These are phyloP conservation scores for Luvunga scandens DNA, from an alignment of 345 rosid genomes.

Conservation along the genomic window DNA sequence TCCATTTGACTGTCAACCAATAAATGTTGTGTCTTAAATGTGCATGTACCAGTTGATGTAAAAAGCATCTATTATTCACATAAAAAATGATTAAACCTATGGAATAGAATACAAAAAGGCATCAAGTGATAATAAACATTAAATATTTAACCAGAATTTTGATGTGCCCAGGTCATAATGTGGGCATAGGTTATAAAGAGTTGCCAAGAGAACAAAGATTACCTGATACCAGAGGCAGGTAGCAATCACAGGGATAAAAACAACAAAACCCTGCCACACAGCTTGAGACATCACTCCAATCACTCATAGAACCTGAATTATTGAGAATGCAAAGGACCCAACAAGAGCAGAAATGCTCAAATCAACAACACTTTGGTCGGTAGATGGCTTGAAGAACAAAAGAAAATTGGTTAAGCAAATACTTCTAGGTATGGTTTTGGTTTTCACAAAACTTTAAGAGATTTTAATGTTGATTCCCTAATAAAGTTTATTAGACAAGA, in stretches of 20 bases:
- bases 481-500: neutral
- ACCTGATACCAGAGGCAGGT: constrained; percentile 65
- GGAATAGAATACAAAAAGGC: neutral
- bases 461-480: neutral
- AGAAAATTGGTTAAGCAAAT: neutral
- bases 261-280: constrained; percentile 59
- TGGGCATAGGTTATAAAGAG: neutral
- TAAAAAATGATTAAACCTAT: neutral
- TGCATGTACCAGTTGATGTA: too few relatives aligned
- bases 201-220: neutral
- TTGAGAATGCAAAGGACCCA: constrained; percentile 40
- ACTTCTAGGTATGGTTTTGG: neutral
- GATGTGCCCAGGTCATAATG: neutral
- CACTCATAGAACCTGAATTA: constrained; percentile 55
- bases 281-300: constrained; percentile 60
- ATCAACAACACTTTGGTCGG: constrained; percentile 72
- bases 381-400: constrained; percentile 49
- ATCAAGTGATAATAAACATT: neutral
- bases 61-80: neutral
- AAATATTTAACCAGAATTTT: neutral
- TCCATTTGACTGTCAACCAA: too few relatives aligned
- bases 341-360: constrained; percentile 45
- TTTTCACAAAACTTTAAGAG: neutral
- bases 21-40: too few relatives aligned
- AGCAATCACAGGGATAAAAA: constrained; percentile 54